Base-by-base conservation (phyloP, 1,139 yeast species). In the Candida sp. region DNA sequence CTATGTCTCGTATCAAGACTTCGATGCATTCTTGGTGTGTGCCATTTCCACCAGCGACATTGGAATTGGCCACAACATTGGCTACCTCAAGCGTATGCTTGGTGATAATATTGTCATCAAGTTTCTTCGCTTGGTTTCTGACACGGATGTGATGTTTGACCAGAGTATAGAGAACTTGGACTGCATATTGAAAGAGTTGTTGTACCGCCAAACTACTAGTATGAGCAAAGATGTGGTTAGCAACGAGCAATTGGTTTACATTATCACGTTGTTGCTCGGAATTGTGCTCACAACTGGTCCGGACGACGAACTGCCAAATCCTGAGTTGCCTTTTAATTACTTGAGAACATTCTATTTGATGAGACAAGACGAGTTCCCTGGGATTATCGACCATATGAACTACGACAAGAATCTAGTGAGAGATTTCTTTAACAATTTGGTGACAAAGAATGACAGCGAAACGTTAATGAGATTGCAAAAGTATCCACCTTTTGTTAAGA, bases 151-250 rank as follows among this genome's bases (percentile, higher is more conserved):
- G 35, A 25, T 43, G 31, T 51, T 30, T 51, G 46, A 49, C 23
- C 48, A 46, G 9, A 44, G 46, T 23, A 41, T 41, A 40, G 52
- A 46, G 11, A 54, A 58, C 4, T 58, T 65, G 42, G 62, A 65
- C 28, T 65, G 62, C 6, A 50, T 65, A 1, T 61, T 72, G 27
- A 77, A 69, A 49, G 61, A 60, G 43, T 48, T 78, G 48, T 68
- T 82, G 35, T 81, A 80, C 53, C 69, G 80, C 35, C 86, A 81
- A 56, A 68, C 73, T 22, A 63, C 72, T 1, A 61, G 80, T 9
- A 70, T 81, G 50, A 65, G 67, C 11, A 61, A 58, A 5, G 75
- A 69, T 2, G 63, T 70, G 1, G 57, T 79, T 27, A 63, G 65
- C 35, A 64, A 63, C 49, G 68, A 67, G 34, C 68, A 66, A 34